A percentile compares a stretch with the other conserved stretches of the same genome.
Evolutionary conservation across 805 yeast species (phyloP).

Genomic region (Jamesozyma piceae): DNA sequence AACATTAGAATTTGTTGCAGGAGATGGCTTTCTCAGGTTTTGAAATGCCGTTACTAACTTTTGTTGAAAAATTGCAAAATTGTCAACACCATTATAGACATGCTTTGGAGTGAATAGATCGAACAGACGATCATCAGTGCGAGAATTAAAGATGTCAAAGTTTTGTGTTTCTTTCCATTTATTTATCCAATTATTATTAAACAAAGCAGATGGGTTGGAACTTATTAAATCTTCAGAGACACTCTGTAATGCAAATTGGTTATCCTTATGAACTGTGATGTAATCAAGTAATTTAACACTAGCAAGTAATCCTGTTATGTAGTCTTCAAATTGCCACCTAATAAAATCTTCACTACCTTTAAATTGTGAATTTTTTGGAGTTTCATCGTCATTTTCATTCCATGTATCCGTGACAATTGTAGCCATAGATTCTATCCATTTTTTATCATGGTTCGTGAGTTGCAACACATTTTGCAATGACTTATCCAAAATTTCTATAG

Average conservation of each 20-base stretch:
- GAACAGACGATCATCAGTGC: constrained; percentile 63
- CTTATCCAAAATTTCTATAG: constrained; percentile 39
- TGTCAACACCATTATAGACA: constrained; percentile 24
- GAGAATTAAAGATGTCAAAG: constrained; percentile 42
- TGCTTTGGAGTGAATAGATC: constrained; percentile 47
- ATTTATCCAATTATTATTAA: constrained; percentile 38
- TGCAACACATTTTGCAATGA: constrained; percentile 36
- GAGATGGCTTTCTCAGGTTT: constrained; percentile 20
- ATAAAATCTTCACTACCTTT: constrained; percentile 81
- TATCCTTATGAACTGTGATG: constrained; percentile 31
- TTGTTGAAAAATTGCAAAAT: constrained; percentile 24
- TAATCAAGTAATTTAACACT: constrained; percentile 63
- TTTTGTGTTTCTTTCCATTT: constrained; percentile 49
- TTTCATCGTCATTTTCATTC: constrained; percentile 33
- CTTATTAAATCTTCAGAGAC: constrained; percentile 23
- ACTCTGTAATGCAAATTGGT: constrained; percentile 30
- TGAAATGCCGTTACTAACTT: constrained; percentile 26
- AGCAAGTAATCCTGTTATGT: constrained; percentile 65
- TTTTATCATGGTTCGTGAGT: constrained; percentile 55
- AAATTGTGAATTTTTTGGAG: constrained; percentile 40
- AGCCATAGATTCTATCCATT: constrained; percentile 57
- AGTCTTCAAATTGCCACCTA: constrained; percentile 83
- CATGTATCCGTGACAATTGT: constrained; percentile 40
- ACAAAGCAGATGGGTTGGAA: constrained; percentile 33
- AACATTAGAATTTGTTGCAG: too few species aligned